Conservation (phyloP, 2,329 filamentous ascomycete genomes). For the Macroventuria anomochaeta region DNA sequence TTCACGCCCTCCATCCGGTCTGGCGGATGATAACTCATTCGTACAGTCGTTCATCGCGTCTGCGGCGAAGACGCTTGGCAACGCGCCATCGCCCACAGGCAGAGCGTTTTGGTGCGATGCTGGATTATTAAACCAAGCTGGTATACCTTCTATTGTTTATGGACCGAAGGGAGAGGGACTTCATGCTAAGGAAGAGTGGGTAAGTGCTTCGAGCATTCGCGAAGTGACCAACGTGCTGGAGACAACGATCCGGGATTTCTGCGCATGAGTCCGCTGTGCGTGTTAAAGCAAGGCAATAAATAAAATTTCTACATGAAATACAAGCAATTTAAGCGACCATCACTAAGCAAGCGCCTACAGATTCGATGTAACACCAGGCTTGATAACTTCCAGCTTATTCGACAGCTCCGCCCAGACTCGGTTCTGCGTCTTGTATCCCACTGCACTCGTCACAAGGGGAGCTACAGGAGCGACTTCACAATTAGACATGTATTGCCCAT, state of each 20-base stretch:
- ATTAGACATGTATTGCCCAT: slow-evolving; percentile 52
- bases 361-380: slow-evolving; percentile 31
- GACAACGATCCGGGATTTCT: not conserved
- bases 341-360: not conserved
- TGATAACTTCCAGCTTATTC: slow-evolving; percentile 48
- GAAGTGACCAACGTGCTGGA: slow-evolving; percentile 2
- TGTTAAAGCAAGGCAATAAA: no score
- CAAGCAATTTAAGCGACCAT: not conserved
- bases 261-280: not conserved
- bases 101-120: slow-evolving; percentile 59
- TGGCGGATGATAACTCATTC: not conserved
- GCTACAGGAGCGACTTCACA: slow-evolving; percentile 36
- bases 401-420: slow-evolving; percentile 51
- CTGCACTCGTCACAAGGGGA: slow-evolving; percentile 42
- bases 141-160: slow-evolving; percentile 57
- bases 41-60: not conserved
- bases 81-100: slow-evolving; percentile 20
- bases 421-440: slow-evolving; percentile 44
- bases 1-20: slow-evolving; percentile 31
- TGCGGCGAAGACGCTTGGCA: not conserved
- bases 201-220: slow-evolving; percentile 41
- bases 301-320: no score
- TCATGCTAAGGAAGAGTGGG: slow-evolving; percentile 60
- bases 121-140: slow-evolving; percentile 55
- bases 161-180: slow-evolving; percentile 58